A percentile compares a stretch with the other conserved stretches of the same genome.
Conservation (phyloP, 257 asterid genomes). For the Solanum sejunctum region DNA sequence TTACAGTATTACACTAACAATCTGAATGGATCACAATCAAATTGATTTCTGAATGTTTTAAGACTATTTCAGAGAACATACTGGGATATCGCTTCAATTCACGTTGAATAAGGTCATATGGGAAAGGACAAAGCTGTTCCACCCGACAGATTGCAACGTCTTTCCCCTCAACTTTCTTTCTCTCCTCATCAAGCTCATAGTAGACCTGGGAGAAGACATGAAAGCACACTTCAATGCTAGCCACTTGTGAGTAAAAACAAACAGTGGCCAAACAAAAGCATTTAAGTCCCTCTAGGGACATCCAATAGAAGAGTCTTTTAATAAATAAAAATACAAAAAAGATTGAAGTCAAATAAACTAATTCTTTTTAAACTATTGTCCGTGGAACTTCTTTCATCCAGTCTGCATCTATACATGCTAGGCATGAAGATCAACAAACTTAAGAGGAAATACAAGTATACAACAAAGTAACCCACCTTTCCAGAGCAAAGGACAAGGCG, state of each 20-base stretch:
- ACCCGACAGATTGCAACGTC: slow-evolving; percentile 88
- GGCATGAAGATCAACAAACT: background rate
- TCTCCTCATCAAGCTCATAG: slow-evolving; percentile 77
- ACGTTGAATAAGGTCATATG: slow-evolving; percentile 79
- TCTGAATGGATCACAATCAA: background rate
- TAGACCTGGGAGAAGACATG: slow-evolving; percentile 41
- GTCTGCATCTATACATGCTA: background rate
- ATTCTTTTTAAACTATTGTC: background rate
- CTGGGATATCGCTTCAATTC: slow-evolving; percentile 93
- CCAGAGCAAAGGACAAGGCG: slow-evolving; percentile 90
- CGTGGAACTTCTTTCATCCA: background rate
- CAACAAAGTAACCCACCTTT: slow-evolving; percentile 36
- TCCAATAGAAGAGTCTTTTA: background rate
- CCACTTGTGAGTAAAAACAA: background rate
- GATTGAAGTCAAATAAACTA: background rate
- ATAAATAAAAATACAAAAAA: too few species aligned
- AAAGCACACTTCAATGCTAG: background rate
- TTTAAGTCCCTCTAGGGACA: background rate
- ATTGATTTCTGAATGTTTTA: background rate
- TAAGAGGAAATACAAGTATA: background rate
- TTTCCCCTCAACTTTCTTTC: slow-evolving; percentile 51
- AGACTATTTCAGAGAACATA: slow-evolving; percentile 15
- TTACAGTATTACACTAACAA: background rate
- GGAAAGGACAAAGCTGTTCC: slow-evolving; percentile 96
- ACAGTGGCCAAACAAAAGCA: background rate